Conservation (phyloP, 169 alveolate species). For the Eimeria tenella region DNA sequence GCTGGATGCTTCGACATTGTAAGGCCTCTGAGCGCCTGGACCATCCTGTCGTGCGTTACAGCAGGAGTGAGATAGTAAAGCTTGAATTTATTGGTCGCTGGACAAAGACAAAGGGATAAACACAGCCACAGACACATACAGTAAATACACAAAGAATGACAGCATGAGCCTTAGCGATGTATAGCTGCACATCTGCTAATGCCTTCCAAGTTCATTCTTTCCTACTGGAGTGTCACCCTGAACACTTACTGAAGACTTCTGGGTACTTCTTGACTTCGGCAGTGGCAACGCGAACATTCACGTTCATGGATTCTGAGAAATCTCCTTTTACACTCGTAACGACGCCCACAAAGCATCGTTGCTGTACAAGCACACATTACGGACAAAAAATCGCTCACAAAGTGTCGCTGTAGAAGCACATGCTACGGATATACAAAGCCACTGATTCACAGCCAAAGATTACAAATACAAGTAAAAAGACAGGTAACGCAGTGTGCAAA, state of each 20-base stretch:
- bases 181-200: background rate
- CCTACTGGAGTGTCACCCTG: background rate
- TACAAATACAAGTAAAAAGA: too few species aligned
- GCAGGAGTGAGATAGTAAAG: slow-evolving; percentile 79
- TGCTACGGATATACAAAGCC: background rate
- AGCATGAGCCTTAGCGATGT: background rate
- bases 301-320: slow-evolving; percentile 62
- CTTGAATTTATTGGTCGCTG: slow-evolving; percentile 72
- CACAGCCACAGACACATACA: background rate
- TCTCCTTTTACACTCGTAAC: slow-evolving; percentile 77
- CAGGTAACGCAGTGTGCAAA: too few species aligned
- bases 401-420: background rate
- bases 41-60: slow-evolving; percentile 80
- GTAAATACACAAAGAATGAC: background rate
- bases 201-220: background rate
- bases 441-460: too few species aligned
- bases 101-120: background rate
- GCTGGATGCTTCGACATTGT: slow-evolving; percentile 77
- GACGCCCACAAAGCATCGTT: slow-evolving; percentile 78
- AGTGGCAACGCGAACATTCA: slow-evolving; percentile 78
- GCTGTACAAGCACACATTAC: slow-evolving; percentile 37
- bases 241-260: slow-evolving; percentile 60
- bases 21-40: slow-evolving; percentile 78
- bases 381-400: background rate
- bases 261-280: slow-evolving; percentile 78